Conservation (phyloP, 305 asterid species). For the Rubia occidens region DNA sequence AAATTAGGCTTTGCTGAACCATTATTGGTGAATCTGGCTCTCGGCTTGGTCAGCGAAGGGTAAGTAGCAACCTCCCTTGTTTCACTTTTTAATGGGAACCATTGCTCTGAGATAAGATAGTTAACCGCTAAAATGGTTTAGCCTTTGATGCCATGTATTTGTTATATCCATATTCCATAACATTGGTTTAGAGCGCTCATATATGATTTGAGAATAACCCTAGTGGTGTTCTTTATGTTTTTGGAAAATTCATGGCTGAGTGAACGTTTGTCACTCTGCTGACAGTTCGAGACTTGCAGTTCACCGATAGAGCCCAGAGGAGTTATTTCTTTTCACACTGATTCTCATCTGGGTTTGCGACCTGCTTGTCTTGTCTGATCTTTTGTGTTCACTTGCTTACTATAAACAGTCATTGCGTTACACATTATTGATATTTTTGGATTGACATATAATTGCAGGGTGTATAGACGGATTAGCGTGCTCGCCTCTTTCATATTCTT, state of each 20-base stretch:
- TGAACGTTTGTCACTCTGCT: constrained; percentile 18
- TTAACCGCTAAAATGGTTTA: not conserved
- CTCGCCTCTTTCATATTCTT: constrained; percentile 85
- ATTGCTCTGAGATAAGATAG: not conserved
- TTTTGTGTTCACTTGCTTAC: constrained; percentile 28
- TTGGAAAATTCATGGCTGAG: constrained; percentile 7
- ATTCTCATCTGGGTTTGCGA: constrained; percentile 23
- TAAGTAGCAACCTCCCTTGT: constrained; percentile 36
- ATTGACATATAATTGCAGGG: constrained; percentile 99
- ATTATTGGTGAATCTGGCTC: constrained; percentile 70
- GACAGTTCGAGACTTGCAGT: constrained; percentile 18
- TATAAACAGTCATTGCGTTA: constrained; percentile 36
- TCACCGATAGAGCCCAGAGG: constrained; percentile 25
- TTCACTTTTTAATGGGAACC: constrained; percentile 1
- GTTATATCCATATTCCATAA: no score
- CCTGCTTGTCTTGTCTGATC: constrained; percentile 26
- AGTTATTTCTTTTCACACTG: constrained; percentile 25
- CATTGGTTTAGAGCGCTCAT: not conserved
- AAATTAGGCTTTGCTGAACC: constrained; percentile 79
- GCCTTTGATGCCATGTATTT: no score
- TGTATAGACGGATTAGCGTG: constrained; percentile 92
- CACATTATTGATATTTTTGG: constrained; percentile 82
- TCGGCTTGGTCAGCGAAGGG: constrained; percentile 91
- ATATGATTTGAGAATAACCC: not conserved
- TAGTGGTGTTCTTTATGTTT: not conserved